Evolutionary conservation across 495 filamentous ascomycete species (phyloP), one percentile per base, ranked within the genome.

Genomic region (Parathielavia appendiculata): DNA sequence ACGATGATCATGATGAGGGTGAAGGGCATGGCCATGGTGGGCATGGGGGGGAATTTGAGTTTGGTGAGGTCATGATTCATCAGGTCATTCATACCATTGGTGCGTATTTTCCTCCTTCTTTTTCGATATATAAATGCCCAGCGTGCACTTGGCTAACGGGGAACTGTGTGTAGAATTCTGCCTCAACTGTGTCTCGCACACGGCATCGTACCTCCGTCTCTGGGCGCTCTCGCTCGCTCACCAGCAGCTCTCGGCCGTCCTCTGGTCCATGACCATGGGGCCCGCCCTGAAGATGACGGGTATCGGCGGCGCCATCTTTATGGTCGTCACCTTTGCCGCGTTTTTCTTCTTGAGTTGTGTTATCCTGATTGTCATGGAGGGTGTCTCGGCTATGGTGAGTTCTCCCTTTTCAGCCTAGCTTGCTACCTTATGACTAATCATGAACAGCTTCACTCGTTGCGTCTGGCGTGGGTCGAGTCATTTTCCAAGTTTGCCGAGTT

Each of bases 401-500:
- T 73, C 61, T 17, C 22, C 38, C 14, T 41, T 49, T 35, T 34
- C 20, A 12, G 20, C 32, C 11, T 26, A 7, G 43, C n/a, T 40
- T 17, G 56, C 6, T 17, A 19, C 13, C 26, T 6, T 3, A 30
- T 30, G 26, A 30, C 26, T 30, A 30, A 30, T 30, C 26, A 6
- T 59, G 19, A 8, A 30, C 30, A 76, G 75, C 81, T 96, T 77
- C 95, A 97, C 74, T 91, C 88, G 59, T 79, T 99, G 63, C 84
- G 93, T 78, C 81, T 99, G 57, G 95, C 97, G 68, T 99, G 93
- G 93, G 93, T 99, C 57, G 93, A 99, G 72, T 91, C 93, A n/a
- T 97, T 97, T 84, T 93, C 90, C 75, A 98, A 98, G 75, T 95
- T 97, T 78, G 96, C 97, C 76, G 87, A 97, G 70, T 95, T 95